Evolutionary conservation across 352 stramenopile genomes (phyloP), one percentile per base, ranked within the genome.

Genomic region (Phytopythium sindhum): DNA sequence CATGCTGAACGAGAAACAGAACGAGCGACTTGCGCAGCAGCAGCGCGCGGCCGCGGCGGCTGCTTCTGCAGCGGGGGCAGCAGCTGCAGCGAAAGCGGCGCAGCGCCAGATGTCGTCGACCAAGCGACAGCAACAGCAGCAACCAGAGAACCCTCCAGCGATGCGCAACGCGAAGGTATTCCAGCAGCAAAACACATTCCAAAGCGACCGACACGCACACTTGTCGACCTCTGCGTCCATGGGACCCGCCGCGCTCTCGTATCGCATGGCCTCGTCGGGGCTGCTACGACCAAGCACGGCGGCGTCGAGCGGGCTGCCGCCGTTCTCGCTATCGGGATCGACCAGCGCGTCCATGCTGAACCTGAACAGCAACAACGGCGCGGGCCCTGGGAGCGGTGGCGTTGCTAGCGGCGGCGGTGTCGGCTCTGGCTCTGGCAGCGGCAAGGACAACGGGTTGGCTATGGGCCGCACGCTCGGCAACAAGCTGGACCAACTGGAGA

Each of bases 401-500:
- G 52, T 68, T 37, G 53, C 60, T 23, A 68, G 68, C 19, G 61
- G 64, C 2, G 57, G 61, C 3, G n/a, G 21, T 21, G 45, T 19
- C n/a, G 37, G 35, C 14, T 23, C n/a, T 8, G 41, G 26, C 8
- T 17, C 28, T 2, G 45, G 47, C 7, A 45, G 65, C 23, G 56
- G 45, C 31, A 60, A 58, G 7, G 61, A 64, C 4, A 61, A 61
- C 56, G 57, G 14, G n/a, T 57, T 71, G 39, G 51, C 42, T 26
- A 70, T 70, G 67, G 24, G 55, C 23, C 69, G 81, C 35, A 70
- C 80, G 21, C 80, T 92, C 37, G 80, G 78, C 56, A 90, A 77
- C 71, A 88, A 88, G 57, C 75, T 92, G 9, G 84, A 92, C 64
- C 80, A 89, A 51, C 68, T 92, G 54, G 84, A 92, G 53, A 86